These are phyloP conservation scores for Dioszegia aurantiaca DNA, from an alignment of 768 basidiomycete species.

Conservation along the genomic window DNA sequence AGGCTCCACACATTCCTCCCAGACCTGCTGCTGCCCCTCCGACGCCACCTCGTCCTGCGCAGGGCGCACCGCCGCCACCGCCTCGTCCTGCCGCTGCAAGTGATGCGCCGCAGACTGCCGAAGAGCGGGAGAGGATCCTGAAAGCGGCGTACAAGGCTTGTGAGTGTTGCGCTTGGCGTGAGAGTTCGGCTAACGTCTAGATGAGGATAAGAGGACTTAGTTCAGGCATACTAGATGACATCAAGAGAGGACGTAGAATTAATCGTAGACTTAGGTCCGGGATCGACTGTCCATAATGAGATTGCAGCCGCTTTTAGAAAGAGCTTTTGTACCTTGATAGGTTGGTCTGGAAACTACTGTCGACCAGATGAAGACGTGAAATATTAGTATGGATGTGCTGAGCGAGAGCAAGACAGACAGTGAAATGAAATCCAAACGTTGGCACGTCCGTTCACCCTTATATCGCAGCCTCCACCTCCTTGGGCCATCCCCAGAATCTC, in stretches of 20 bases:
- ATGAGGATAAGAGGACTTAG: constrained; percentile 17
- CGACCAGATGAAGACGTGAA: too few relatives aligned
- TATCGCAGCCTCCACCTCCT: not conserved
- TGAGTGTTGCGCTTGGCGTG: constrained; percentile 15
- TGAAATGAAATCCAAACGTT: too few relatives aligned
- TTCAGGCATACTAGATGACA: too few relatives aligned
- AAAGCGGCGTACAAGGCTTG: constrained; percentile 32
- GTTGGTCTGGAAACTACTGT: too few relatives aligned
- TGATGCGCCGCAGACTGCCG: not conserved
- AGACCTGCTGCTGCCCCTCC: constrained; percentile 12
- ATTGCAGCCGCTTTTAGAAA: too few relatives aligned
- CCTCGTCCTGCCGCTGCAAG: not conserved
- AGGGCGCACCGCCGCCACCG: constrained; percentile 2
- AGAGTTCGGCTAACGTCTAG: not conserved
- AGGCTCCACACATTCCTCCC: constrained; percentile 7
- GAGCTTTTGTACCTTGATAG: too few relatives aligned
- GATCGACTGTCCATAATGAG: too few relatives aligned
- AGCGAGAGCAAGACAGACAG: too few relatives aligned
- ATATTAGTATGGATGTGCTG: too few relatives aligned
- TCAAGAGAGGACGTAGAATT: too few relatives aligned
- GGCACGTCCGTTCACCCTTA: not conserved
- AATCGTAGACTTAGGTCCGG: too few relatives aligned
- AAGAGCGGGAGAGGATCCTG: constrained; percentile 20
- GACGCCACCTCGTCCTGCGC: constrained; percentile 4
- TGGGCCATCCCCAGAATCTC: constrained; percentile 58